phyloP scores from a whole-genome alignment of 306 rosid genomes.

The Sphenostylis stenocarpa region DNA sequence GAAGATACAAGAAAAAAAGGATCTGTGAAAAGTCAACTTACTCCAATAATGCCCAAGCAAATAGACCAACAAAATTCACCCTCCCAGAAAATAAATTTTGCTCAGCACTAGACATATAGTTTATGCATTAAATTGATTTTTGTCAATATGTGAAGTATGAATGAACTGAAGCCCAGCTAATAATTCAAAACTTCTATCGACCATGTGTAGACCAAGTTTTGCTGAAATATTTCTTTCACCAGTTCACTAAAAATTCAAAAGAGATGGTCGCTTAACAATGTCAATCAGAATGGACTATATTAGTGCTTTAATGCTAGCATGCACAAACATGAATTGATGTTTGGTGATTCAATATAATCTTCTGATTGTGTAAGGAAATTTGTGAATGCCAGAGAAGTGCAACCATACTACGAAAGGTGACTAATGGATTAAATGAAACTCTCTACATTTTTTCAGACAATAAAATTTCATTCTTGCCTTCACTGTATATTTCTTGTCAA shows the following conservation, averaged over 20 bases:
- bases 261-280: not conserved
- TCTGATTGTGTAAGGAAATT: not conserved
- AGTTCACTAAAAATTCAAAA: not conserved
- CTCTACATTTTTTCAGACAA: not conserved
- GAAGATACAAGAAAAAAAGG: not conserved
- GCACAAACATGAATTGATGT: not conserved
- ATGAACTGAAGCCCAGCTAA: not conserved
- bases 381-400: not conserved
- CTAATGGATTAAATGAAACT: not conserved
- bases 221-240: not conserved
- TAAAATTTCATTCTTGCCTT: constrained; percentile 46
- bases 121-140: not conserved
- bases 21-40: not conserved
- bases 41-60: not conserved
- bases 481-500: constrained; percentile 84
- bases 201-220: not conserved
- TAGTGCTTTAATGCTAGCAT: not conserved
- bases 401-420: not conserved
- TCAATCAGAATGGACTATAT: not conserved
- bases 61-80: not conserved
- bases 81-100: not conserved
- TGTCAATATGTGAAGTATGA: constrained; percentile 7
- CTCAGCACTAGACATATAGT: not conserved
- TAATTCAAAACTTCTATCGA: constrained; percentile 2
- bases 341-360: not conserved